phyloP scores from a whole-genome alignment of 169 alveolate species.

The Cryptosporidium baileyi region DNA sequence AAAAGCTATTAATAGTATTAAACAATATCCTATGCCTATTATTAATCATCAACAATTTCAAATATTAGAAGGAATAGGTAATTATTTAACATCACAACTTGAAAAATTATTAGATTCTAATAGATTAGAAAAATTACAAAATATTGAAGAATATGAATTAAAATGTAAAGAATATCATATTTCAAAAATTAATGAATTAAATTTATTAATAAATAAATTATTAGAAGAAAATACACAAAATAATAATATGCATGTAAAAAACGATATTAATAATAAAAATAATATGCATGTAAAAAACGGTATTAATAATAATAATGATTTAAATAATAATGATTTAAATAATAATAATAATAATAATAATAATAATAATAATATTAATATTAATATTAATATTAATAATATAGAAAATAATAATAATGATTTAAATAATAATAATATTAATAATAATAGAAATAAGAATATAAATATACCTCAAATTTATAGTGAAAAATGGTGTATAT shows the following conservation, averaged over 20 bases:
- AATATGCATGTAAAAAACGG: too few relatives aligned
- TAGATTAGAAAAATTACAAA: background rate
- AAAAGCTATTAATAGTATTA: slow-evolving; percentile 45
- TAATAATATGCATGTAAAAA: too few relatives aligned
- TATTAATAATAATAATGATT: too few relatives aligned
- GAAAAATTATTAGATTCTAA: background rate
- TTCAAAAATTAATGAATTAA: slow-evolving; percentile 19
- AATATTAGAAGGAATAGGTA: slow-evolving; percentile 58
- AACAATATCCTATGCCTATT: slow-evolving; percentile 46
- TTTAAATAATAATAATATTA: background rate
- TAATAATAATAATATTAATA: too few relatives aligned
- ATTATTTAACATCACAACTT: slow-evolving; percentile 34
- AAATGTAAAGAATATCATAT: slow-evolving; percentile 7
- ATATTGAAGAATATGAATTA: background rate
- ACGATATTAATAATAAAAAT: too few relatives aligned
- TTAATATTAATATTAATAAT: too few relatives aligned
- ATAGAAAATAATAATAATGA: background rate
- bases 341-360: too few relatives aligned
- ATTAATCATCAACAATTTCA: slow-evolving; percentile 27
- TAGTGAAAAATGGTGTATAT: slow-evolving; percentile 39
- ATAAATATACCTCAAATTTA: slow-evolving; percentile 11
- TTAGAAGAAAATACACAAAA: too few relatives aligned
- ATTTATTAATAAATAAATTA: slow-evolving; percentile 2
- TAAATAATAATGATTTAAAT: too few relatives aligned
- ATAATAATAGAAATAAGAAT: background rate